Evolutionary conservation across 495 filamentous ascomycete species (phyloP), one percentile per base, ranked within the genome.

Genomic region (Annulohypoxylon nitens): DNA sequence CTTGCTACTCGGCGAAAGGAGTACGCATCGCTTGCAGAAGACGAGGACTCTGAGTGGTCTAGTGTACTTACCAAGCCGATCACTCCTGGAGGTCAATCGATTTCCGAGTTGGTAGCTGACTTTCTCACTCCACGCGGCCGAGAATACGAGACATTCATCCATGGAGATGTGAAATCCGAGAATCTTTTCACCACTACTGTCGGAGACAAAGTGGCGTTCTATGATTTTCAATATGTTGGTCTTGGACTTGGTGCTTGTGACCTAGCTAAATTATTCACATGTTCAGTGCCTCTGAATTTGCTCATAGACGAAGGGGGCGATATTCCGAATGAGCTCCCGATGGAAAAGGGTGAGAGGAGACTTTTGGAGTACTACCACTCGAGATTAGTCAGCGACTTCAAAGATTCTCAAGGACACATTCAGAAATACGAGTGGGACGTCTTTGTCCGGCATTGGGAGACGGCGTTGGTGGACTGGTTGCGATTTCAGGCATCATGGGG

Each of bases 401-500:
- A 34, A 30, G 58, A 54, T 11, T 34, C 61, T 26, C 36, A 61
- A 14, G 74, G 54, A 58, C 41, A 45, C 1, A 58, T 9, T 1
- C 39, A 71, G 10, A 60, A 59, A 45, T 85, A 85, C 61, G 77
- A 76, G 10, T 82, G 80, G 80, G 75, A 79, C 25, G 75, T 72
- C 4, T 78, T 86, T 53, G 65, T 80, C 10, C 64, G 75, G 41
- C 82, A 86, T 66, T 84, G 81, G 79, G 83, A 86, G 65, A 81
- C 78, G 33, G 84, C 83, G 3, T 62, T 85, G 16, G 83, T 86
- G 1, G 83, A 86, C 64, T 85, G 84, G 84, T 69, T 83, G 45
- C 58, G 84, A 43, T 86, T 86, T 53, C 79, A 85, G 65, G 81
- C 82, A 0, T 83, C 82, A 1, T 86, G 83, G 84, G 83, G 84